Conservation (phyloP, 2,329 filamentous ascomycete species). For the Chrysoporthe cubensis region DNA sequence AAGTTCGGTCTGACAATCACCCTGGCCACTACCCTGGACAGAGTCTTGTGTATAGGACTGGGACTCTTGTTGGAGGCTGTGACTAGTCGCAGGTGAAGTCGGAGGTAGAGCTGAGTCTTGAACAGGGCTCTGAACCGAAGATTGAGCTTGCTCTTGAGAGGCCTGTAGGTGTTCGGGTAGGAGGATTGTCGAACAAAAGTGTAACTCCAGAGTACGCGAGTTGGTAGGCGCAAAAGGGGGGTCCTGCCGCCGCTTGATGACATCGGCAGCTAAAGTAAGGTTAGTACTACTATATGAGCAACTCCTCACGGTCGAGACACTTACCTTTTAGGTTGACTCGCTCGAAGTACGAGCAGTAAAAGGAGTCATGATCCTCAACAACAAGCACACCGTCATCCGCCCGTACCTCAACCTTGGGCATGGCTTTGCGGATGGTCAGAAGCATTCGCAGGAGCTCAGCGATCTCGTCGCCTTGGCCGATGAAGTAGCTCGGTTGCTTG, state of each 20-base stretch:
- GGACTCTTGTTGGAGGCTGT: not conserved
- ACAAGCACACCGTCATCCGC: slow-evolving; percentile 53
- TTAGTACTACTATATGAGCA: slow-evolving; percentile 24
- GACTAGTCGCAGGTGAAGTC: not conserved
- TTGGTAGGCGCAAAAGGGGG: slow-evolving; percentile 55
- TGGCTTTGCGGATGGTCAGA: slow-evolving; percentile 61
- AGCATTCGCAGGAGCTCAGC: slow-evolving; percentile 65
- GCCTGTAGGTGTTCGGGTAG: slow-evolving; percentile 34
- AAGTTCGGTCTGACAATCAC: not conserved
- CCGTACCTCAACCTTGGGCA: slow-evolving; percentile 55
- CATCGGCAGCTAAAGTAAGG: slow-evolving; percentile 39
- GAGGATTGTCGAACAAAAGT: slow-evolving; percentile 49
- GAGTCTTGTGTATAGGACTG: not conserved
- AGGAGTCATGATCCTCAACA: slow-evolving; percentile 51
- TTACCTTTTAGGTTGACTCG: slow-evolving; percentile 61
- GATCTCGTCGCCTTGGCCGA: slow-evolving; percentile 62
- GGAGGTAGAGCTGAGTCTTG: not conserved
- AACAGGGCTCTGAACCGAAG: not conserved
- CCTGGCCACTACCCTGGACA: not conserved
- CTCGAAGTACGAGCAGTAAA: slow-evolving; percentile 57
- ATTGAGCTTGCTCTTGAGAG: slow-evolving; percentile 4
- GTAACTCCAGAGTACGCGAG: slow-evolving; percentile 50
- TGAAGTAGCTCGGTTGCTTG: slow-evolving; percentile 59
- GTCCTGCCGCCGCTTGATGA: slow-evolving; percentile 53
- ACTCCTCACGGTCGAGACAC: slow-evolving; percentile 33